Evolutionary conservation across 208 protist species (phyloP).

Genomic region (Trypanosoma conorhini): DNA sequence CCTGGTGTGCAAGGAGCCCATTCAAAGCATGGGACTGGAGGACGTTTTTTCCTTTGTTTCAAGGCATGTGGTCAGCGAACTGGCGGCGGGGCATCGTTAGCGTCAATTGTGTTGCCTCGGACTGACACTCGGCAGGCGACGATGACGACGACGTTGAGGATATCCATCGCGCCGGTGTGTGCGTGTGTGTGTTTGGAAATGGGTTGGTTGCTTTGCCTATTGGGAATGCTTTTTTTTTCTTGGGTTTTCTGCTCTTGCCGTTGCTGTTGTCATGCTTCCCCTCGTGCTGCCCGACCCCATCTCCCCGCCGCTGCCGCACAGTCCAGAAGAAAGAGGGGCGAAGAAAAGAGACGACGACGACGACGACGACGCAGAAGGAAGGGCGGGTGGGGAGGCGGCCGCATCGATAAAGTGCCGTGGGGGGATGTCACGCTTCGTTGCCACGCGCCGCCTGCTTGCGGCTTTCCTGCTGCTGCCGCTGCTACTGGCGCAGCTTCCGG

Average conservation of each 20-base stretch:
- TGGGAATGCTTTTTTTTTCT: not conserved
- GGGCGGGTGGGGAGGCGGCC: too few relatives aligned
- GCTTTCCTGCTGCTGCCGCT: not conserved
- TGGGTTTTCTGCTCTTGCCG: not conserved
- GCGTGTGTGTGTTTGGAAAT: not conserved
- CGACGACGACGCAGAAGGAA: not conserved
- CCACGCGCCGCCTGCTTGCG: not conserved
- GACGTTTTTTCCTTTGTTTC: slow-evolving; percentile 22
- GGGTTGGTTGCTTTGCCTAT: not conserved
- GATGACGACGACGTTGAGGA: not conserved
- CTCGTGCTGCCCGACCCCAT: too few relatives aligned
- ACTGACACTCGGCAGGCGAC: not conserved
- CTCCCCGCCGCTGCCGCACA: not conserved
- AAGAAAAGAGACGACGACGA: not conserved
- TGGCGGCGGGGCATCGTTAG: slow-evolving; percentile 6
- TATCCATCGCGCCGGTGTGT: not conserved
- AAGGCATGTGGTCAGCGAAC: not conserved
- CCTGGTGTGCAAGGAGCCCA: slow-evolving; percentile 14
- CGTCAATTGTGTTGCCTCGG: not conserved
- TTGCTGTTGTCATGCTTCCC: not conserved
- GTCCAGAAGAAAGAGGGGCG: not conserved
- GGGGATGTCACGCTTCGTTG: not conserved
- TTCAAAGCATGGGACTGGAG: slow-evolving; percentile 1
- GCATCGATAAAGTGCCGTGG: not conserved
- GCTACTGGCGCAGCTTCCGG: not conserved